Evolutionary conservation across 768 basidiomycete genomes (phyloP).

Genomic region (Hemileccinum rubropunctum): DNA sequence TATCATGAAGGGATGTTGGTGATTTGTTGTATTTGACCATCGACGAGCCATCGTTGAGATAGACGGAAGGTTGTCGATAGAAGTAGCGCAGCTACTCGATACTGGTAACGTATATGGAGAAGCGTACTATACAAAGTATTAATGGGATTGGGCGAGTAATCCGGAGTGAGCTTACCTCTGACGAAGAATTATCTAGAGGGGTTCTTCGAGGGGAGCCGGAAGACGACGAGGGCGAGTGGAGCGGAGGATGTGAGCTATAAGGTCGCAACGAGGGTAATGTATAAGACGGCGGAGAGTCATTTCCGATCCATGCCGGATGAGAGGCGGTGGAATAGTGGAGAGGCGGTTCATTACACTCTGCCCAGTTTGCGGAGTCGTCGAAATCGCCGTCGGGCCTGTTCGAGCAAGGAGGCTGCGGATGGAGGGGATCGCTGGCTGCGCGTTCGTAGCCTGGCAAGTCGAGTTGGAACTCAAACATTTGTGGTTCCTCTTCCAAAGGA

Average conservation of each 20-base stretch:
- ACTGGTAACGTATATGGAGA: slow-evolving; percentile 24
- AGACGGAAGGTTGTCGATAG: slow-evolving; percentile 32
- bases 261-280: slow-evolving; percentile 30
- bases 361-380: slow-evolving; percentile 22
- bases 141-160: neutral
- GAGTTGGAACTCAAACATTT: slow-evolving; percentile 67
- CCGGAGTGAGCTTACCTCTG: slow-evolving; percentile 22
- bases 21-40: slow-evolving; percentile 34
- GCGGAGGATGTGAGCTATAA: slow-evolving; percentile 22
- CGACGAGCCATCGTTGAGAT: slow-evolving; percentile 37
- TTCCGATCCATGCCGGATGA: slow-evolving; percentile 29
- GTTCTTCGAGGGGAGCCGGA: slow-evolving; percentile 26
- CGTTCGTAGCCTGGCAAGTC: slow-evolving; percentile 32
- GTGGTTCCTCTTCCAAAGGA: slow-evolving; percentile 58
- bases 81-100: slow-evolving; percentile 28
- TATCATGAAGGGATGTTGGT: slow-evolving; percentile 34
- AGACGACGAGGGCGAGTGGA: slow-evolving; percentile 29
- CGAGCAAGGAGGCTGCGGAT: slow-evolving; percentile 10
- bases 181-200: slow-evolving; percentile 20
- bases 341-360: slow-evolving; percentile 19
- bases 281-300: slow-evolving; percentile 27
- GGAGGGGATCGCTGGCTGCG: slow-evolving; percentile 15
- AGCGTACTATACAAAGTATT: slow-evolving; percentile 18
- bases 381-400: slow-evolving; percentile 13
- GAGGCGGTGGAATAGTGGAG: slow-evolving; percentile 20